Base-by-base conservation (phyloP, 2,329 filamentous ascomycete species). In the Thelonectria olida region DNA sequence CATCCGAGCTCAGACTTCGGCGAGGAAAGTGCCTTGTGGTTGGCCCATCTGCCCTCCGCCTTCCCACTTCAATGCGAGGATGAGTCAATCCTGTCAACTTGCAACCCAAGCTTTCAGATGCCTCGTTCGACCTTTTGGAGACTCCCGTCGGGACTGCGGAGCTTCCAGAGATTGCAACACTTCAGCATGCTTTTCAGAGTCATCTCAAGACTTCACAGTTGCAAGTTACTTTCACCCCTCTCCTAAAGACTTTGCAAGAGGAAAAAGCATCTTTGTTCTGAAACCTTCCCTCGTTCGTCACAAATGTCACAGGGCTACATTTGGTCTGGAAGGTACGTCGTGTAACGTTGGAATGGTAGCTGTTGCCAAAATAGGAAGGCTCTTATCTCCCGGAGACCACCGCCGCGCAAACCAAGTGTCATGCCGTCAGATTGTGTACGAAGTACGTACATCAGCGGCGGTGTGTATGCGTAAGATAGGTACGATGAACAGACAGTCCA, bases 1-100 rank as follows among this genome's bases (percentile, higher is more conserved):
- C 69, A 67, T 58, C 63, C 57, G 50, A 57, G 55, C 65, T 68
- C 65, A 69, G 58, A 62, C 70, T 76, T 78, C 77, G 76, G 77
- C 76, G 76, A 75, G 72, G 47, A 66, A 59, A 60, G 42, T 48
- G 60, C 51, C 41, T 59, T 45, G 42, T 71, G 48, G 75, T 79
- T 78, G 73, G 77, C 58, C 73, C 73, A 76, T 76, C 59, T 56
- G 34, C 38, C 31, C 19, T 52, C 61, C 52, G 39, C 67, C 44
- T 49, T 58, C 53, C 51, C 54, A 49, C 38, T 48, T 50, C 49
- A 55, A 68, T 62, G 60, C 48, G 57, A 65, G 62, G 62, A 66
- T 76, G 74, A 77, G 66, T 76, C 74, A 76, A 76, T 64, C 65
- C 41, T 57, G 41, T 42, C 52, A 50, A 28, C 23, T 28, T 45